Conservation (phyloP, 805 yeast genomes). For the Wickerhamiella dianesei region DNA sequence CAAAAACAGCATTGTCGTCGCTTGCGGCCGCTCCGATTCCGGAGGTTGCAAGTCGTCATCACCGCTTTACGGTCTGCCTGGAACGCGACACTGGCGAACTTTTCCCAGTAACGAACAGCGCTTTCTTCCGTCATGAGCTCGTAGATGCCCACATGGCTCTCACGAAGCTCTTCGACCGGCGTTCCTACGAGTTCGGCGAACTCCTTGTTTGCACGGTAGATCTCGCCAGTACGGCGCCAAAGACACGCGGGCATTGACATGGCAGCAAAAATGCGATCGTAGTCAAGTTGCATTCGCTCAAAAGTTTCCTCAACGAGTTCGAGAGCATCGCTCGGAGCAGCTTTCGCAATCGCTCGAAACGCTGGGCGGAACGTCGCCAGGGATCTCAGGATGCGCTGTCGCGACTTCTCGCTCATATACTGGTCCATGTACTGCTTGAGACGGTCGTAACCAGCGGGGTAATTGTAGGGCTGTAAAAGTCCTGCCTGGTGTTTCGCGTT, state of each 20-base stretch:
- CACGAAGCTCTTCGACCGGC: conserved; percentile 76
- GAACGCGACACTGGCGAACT: conserved; percentile 90
- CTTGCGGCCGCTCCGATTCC: conserved; percentile 69
- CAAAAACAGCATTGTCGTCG: conserved; percentile 83
- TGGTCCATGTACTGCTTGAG: conserved; percentile 84
- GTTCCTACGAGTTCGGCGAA: conserved; percentile 89
- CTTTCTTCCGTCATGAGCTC: conserved; percentile 92
- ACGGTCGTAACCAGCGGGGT: conserved; percentile 85
- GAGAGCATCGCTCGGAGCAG: conserved; percentile 79
- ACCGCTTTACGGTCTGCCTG: conserved; percentile 94
- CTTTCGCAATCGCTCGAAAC: conserved; percentile 80
- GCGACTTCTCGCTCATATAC: conserved; percentile 71
- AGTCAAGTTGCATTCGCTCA: conserved; percentile 83
- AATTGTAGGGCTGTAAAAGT: conserved; percentile 77
- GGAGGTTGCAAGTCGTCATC: conserved; percentile 73
- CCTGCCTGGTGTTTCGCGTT: conserved; percentile 94
- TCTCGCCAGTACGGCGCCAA: conserved; percentile 96
- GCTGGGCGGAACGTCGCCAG: conserved; percentile 80
- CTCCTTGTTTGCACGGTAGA: conserved; percentile 87
- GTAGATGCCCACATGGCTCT: conserved; percentile 83
- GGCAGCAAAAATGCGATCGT: conserved; percentile 88
- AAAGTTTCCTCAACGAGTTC: conserved; percentile 87
- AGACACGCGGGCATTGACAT: conserved; percentile 97
- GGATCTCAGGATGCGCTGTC: conserved; percentile 77
- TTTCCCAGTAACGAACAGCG: conserved; percentile 95